A percentile compares a stretch with the other conserved stretches of the same genome.
phyloP scores from a whole-genome alignment of 306 rosid species.

The Vicia faba region DNA sequence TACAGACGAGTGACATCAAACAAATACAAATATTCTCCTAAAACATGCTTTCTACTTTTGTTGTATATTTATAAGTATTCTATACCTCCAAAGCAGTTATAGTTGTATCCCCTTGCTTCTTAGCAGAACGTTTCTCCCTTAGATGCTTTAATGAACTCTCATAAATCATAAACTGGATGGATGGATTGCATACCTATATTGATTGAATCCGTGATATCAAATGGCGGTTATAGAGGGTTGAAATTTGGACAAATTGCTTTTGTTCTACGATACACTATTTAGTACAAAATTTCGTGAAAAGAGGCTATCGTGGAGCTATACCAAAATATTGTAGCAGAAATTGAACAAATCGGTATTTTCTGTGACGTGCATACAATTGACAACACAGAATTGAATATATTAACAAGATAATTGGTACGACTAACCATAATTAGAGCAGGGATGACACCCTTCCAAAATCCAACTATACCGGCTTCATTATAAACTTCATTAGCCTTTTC shows the following conservation, averaged over 20 bases:
- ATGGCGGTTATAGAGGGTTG: background rate
- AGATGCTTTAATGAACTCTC: conserved; percentile 69
- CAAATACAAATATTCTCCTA: conserved; percentile 23
- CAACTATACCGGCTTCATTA: conserved; percentile 66
- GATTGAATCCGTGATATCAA: background rate
- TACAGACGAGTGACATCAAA: conserved; percentile 26
- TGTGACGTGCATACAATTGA: background rate
- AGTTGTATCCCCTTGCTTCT: conserved; percentile 49
- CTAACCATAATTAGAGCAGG: conserved; percentile 87
- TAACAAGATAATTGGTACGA: conserved; percentile 21
- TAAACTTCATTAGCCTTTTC: conserved; percentile 67
- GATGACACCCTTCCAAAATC: conserved; percentile 88
- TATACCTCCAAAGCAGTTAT: conserved; percentile 70
- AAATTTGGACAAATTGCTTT: background rate
- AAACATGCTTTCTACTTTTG: conserved; percentile 22
- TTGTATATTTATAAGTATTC: conserved; percentile 21
- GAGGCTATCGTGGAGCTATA: background rate
- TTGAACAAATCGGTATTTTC: background rate
- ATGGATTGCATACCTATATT: conserved; percentile 76
- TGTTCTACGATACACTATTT: background rate
- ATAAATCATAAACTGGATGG: conserved; percentile 83
- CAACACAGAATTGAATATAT: conserved; percentile 3
- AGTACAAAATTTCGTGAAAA: background rate
- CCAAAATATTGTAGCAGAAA: background rate
- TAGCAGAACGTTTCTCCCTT: conserved; percentile 55